Evolutionary conservation across 169 alveolate genomes (phyloP).

Genomic region (Plasmodium knowlesi): DNA sequence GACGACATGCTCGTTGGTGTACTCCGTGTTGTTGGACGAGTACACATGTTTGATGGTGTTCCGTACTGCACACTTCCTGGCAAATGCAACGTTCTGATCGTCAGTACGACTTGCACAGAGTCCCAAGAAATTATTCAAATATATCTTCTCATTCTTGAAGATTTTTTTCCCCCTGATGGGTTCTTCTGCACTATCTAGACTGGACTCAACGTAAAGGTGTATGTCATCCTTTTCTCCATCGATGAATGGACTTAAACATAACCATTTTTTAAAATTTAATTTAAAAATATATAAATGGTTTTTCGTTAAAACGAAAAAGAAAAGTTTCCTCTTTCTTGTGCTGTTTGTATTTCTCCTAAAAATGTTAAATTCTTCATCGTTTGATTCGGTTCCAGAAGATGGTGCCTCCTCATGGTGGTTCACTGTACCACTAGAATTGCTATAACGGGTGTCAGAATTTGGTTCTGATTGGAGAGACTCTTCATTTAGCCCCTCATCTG

Average conservation of each 20-base stretch:
- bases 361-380: conserved; percentile 34
- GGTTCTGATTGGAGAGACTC: conserved; percentile 4
- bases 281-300: conserved; percentile 69
- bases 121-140: conserved; percentile 62
- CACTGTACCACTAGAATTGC: not conserved
- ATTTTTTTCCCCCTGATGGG: not conserved
- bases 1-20: conserved; percentile 46
- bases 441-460: not conserved
- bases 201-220: conserved; percentile 57
- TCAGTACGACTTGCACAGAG: not conserved
- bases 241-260: conserved; percentile 66
- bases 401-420: not conserved
- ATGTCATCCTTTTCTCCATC: conserved; percentile 73
- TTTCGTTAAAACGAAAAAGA: conserved; percentile 62
- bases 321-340: conserved; percentile 26
- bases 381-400: conserved; percentile 10
- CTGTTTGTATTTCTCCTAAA: conserved; percentile 15
- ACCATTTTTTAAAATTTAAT: conserved; percentile 55
- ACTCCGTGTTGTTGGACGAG: conserved; percentile 27
- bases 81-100: conserved; percentile 17
- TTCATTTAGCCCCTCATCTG: not conserved
- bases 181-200: conserved; percentile 37
- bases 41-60: conserved; percentile 26
- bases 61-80: conserved; percentile 67
- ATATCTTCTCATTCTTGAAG: conserved; percentile 47